Base-by-base conservation (phyloP, 2,329 filamentous ascomycete species). In the Huntiella abstrusa region DNA sequence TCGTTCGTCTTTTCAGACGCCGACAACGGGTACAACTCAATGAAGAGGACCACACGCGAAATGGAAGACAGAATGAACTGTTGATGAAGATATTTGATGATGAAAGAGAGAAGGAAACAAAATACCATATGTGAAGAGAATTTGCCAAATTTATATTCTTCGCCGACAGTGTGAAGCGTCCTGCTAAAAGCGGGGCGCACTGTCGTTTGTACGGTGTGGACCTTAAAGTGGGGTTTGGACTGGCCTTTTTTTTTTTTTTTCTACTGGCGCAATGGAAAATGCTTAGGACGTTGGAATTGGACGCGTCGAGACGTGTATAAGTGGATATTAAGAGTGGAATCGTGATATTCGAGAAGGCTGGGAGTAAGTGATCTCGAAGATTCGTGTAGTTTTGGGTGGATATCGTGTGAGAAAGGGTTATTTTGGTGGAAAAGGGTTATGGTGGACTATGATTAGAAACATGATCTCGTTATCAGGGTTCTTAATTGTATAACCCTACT, bases 111-210 rank as follows among this genome's bases (percentile, higher is more conserved):
- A 28, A 28, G 22, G 22, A 28, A 28, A 28, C 22, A 3, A 28
- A 28, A 3, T 28, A 10, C 2, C 4, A 16, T 39, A 5, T 5
- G 5, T 17, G 5, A 19, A 17, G 37, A 39, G 37, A 39, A 39
- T 39, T 39, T 39, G 12, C 37, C 15, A 19, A 39, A 39, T 39
- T 39, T 39, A 39, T 39, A 39, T 28, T 48, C 43, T 11, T 48
- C 22, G 12, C 28, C 5, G 15, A 48, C 42, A 45, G 47, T 45
- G 47, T n/a, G 12, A 12, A 4, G 1, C 12, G 8, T 13, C 8
- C 1, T 39, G 10, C 13, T 1, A 10, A 44, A 41, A 39, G 44
- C 45, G 42, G 45, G 34, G 13, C 33, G 22, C 38, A 50, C 42
- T 45, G 49, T 48, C 13, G 7, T 17, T 8, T 7, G 12, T 33